phyloP scores from a whole-genome alignment of 257 asterid species.

The Schizonepeta tenuifolia region DNA sequence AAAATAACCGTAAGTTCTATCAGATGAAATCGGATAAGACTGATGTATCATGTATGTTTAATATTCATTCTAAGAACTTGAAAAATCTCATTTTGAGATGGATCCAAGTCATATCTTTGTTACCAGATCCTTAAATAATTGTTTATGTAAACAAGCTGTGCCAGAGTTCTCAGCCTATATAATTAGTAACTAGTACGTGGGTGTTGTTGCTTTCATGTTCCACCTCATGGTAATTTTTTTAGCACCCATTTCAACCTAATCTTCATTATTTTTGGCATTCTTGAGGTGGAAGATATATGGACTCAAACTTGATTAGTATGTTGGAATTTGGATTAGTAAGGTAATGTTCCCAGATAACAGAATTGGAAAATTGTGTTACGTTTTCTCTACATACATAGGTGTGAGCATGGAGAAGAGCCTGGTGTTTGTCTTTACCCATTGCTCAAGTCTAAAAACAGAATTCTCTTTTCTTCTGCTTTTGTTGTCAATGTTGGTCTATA shows the following conservation, averaged over 20 bases:
- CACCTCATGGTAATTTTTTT: not conserved
- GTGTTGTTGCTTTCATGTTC: not conserved
- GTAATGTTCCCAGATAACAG: not conserved
- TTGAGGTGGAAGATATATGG: not conserved
- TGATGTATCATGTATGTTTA: not conserved
- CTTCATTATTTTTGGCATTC: constrained; percentile 2
- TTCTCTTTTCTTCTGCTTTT: not conserved
- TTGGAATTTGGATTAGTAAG: not conserved
- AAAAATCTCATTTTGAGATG: not conserved
- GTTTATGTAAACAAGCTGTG: not conserved
- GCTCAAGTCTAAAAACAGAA: too few species aligned
- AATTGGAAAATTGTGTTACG: not conserved
- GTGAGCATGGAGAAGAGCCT: not conserved
- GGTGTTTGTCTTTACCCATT: not conserved
- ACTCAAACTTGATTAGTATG: not conserved
- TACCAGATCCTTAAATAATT: not conserved
- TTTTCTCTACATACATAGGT: not conserved
- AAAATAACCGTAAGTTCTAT: not conserved
- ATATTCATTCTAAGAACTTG: not conserved
- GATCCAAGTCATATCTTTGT: not conserved
- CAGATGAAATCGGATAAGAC: not conserved
- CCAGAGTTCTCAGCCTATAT: constrained; percentile 1
- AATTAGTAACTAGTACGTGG: too few species aligned
- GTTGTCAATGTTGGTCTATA: not conserved
- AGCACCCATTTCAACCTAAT: not conserved